Evolutionary conservation across 2,329 filamentous ascomycete genomes (phyloP).

Genomic region (Aspergillus latus): DNA sequence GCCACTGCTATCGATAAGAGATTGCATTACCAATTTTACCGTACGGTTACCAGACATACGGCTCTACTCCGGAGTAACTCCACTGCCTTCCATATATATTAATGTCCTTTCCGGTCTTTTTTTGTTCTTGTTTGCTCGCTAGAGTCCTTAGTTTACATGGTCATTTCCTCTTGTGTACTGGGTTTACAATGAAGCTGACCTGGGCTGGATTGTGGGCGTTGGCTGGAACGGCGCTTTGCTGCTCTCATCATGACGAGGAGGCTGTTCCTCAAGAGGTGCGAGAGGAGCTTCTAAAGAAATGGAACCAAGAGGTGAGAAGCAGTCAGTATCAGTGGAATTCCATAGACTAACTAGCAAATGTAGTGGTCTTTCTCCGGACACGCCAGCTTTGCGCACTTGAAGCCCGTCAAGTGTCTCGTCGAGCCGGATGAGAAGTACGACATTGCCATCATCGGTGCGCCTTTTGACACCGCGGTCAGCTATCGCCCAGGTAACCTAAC

Average conservation of each 20-base stretch:
- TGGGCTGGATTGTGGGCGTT: slow-evolving; percentile 35
- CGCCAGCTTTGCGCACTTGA: slow-evolving; percentile 70
- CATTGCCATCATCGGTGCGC: slow-evolving; percentile 70
- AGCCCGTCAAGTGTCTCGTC: slow-evolving; percentile 68
- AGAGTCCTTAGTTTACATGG: background rate
- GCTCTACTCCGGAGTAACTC: slow-evolving; percentile 8
- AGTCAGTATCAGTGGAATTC: background rate
- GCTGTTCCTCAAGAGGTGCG: slow-evolving; percentile 40
- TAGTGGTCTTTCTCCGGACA: slow-evolving; percentile 71
- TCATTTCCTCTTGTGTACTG: background rate
- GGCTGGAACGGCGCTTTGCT: slow-evolving; percentile 32
- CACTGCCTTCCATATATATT: slow-evolving; percentile 11
- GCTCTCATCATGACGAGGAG: slow-evolving; percentile 43
- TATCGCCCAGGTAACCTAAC: slow-evolving; percentile 61
- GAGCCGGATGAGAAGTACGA: slow-evolving; percentile 64
- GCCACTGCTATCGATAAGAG: slow-evolving; percentile 26
- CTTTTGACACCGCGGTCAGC: slow-evolving; percentile 71
- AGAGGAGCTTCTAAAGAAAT: slow-evolving; percentile 48
- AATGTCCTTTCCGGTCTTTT: slow-evolving; percentile 1
- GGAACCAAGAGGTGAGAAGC: slow-evolving; percentile 46
- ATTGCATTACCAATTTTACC: slow-evolving; percentile 2
- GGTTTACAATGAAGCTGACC: slow-evolving; percentile 30
- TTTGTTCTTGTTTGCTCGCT: slow-evolving; percentile 1
- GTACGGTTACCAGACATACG: slow-evolving; percentile 13
- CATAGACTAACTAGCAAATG: background rate